Evolutionary conservation across 129 eudicot genomes (phyloP).

Genomic region (Pittosporum tobira): DNA sequence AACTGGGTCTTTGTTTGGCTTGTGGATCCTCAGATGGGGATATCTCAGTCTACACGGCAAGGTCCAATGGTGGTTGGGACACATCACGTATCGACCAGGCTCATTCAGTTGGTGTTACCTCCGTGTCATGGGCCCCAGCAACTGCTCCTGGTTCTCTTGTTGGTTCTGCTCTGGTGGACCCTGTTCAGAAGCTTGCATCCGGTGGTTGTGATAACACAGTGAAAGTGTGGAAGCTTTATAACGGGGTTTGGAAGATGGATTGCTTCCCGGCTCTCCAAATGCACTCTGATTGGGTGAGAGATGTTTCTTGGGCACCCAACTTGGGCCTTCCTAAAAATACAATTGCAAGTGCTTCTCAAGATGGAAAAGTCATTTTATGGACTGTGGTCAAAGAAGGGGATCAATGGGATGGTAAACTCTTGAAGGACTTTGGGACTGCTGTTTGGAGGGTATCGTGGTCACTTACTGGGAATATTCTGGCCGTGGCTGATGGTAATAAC

Average conservation of each 20-base stretch:
- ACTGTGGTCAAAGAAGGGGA: constrained; percentile 51
- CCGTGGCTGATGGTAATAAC: constrained; percentile 53
- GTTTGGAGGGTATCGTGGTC: constrained; percentile 83
- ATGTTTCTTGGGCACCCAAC: constrained; percentile 74
- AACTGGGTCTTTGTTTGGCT: constrained; percentile 47
- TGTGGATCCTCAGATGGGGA: constrained; percentile 65
- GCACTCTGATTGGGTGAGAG: constrained; percentile 68
- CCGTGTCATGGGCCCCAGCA: constrained; percentile 57
- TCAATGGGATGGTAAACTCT: constrained; percentile 51
- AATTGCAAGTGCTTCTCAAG: constrained; percentile 57
- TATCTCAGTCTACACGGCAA: constrained; percentile 40
- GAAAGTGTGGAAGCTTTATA: constrained; percentile 53
- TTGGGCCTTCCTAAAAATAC: constrained; percentile 64
- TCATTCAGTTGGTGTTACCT: constrained; percentile 60
- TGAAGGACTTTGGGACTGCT: constrained; percentile 45
- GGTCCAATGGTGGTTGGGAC: constrained; percentile 63
- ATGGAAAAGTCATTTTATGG: constrained; percentile 61
- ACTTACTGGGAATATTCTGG: constrained; percentile 48
- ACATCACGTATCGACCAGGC: constrained; percentile 54
- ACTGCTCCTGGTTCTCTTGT: constrained; percentile 44
- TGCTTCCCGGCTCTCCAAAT: constrained; percentile 60
- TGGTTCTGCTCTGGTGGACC: constrained; percentile 39
- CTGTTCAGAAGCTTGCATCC: constrained; percentile 48
- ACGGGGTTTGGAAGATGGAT: constrained; percentile 59
- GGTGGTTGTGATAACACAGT: constrained; percentile 66